Evolutionary conservation across 108 stramenopile species (phyloP).

Genomic region (Cyclotella cryptica): DNA sequence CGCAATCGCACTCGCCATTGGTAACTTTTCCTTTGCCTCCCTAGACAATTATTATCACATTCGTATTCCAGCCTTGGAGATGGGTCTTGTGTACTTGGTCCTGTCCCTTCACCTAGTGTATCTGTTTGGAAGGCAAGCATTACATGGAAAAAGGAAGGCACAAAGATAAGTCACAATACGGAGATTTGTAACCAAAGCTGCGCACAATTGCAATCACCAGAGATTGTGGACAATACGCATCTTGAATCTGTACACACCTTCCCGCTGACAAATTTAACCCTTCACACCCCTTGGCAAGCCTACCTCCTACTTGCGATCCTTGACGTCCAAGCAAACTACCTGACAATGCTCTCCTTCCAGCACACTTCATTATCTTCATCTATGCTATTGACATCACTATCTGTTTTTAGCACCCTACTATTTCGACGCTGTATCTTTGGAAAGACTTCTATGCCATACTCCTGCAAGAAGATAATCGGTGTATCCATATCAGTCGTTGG

Average conservation of each 20-base stretch:
- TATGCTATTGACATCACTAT: slow-evolving; percentile 52
- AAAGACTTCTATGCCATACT: neutral
- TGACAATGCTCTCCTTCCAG: slow-evolving; percentile 83
- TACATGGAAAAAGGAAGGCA: slow-evolving; percentile 17
- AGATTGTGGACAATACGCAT: neutral
- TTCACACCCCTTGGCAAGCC: slow-evolving; percentile 56
- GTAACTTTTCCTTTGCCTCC: slow-evolving; percentile 66
- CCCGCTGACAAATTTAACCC: slow-evolving; percentile 40
- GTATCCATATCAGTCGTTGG: slow-evolving; percentile 44
- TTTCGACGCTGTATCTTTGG: slow-evolving; percentile 41
- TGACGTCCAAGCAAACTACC: slow-evolving; percentile 94
- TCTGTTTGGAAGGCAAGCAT: slow-evolving; percentile 31
- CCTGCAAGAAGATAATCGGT: slow-evolving; percentile 27
- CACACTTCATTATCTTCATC: slow-evolving; percentile 77
- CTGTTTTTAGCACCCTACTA: slow-evolving; percentile 32
- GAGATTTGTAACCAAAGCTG: neutral
- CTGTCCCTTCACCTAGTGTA: slow-evolving; percentile 50
- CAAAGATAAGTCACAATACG: neutral
- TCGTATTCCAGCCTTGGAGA: slow-evolving; percentile 57
- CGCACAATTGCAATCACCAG: neutral
- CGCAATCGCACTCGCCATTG: slow-evolving; percentile 46
- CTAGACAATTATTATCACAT: slow-evolving; percentile 58
- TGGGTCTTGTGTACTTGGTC: slow-evolving; percentile 60
- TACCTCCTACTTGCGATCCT: slow-evolving; percentile 80
- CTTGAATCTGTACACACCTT: slow-evolving; percentile 19